Conservation (phyloP, 2,329 filamentous ascomycete genomes). For the Albophoma yamanashiensis region DNA sequence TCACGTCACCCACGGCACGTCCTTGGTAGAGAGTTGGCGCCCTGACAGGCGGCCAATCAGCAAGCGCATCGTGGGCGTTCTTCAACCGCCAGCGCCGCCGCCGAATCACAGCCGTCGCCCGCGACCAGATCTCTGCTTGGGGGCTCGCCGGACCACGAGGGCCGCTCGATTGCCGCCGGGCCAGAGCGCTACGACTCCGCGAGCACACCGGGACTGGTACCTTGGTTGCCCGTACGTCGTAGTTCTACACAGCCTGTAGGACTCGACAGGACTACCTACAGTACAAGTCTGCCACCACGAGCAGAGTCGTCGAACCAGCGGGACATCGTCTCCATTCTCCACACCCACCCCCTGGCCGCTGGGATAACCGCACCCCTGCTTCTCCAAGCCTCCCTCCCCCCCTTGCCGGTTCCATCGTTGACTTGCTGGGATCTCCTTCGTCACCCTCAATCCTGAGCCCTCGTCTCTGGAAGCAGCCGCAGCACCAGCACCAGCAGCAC, state of each 20-base stretch:
- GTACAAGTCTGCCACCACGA: no score
- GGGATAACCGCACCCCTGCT: neutral
- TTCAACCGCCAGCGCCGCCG: neutral
- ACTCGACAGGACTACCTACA: neutral
- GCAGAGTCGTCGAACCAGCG: neutral
- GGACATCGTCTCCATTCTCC: neutral
- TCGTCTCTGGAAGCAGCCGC: neutral
- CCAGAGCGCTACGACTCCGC: neutral
- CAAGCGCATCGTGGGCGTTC: neutral
- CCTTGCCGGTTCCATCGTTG: neutral
- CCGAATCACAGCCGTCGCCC: neutral
- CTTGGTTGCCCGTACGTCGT: neutral
- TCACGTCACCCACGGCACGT: neutral
- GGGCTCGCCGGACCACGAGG: neutral
- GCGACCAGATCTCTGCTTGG: neutral
- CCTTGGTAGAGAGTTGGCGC: neutral
- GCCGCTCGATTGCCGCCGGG: neutral
- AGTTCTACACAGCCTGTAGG: neutral
- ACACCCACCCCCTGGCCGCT: neutral
- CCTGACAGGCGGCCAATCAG: neutral
- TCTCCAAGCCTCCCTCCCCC: neutral
- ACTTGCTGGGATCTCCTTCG: neutral
- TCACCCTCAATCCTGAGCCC: constrained; percentile 1
- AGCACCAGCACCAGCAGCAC: neutral
- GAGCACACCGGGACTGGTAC: neutral